Base-by-base conservation (phyloP, 1,139 yeast genomes). In the Geotrichum restrictum region DNA sequence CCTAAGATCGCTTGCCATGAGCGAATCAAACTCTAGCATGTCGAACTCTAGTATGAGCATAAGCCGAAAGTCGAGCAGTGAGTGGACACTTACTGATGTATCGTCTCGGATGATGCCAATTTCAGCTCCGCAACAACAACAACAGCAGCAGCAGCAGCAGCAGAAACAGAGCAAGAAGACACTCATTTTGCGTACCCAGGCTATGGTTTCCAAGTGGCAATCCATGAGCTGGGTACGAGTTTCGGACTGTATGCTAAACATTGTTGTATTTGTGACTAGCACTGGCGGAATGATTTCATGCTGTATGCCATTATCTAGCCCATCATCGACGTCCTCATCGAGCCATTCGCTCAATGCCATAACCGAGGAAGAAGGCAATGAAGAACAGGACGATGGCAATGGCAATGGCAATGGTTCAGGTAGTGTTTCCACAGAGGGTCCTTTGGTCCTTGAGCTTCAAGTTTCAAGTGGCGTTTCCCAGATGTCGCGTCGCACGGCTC, bases 401-500 rank as follows among this genome's bases (percentile, higher is more conserved):
- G 8, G 29, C 29, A 24, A 24, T 5, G 8, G 29, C 5, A 24
- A 24, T 8, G 29, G 29, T 8, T 24, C 29, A 24, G 29, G 7
- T 24, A 13, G n/a, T 27, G 53, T 32, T 18, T 18, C 19, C 39
- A 40, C 21, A 13, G 39, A 16, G 41, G 36, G 16, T 3, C 39
- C 18, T 3, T 39, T 31, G 31, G 21, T 52, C 21, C 36, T 58
- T 16, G 38, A 53, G n/a, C 43, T 59, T 8, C 31, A 52, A 3
- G 27, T 59, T 6, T 27, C 36, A 5, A 55, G 34, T 13, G 19
- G 34, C 19, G 40, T 33, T 6, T 33, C 59, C 3, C 49, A 29
- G 16, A 39, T 59, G 18, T 45, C 59, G 18, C 57, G 60, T 6
- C 54, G 60, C 11, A 66, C 70, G 3, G 59, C 59, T 3, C 60